Evolutionary conservation across 805 yeast genomes (phyloP), one percentile per base, ranked within the genome.

Genomic region (Priceomyces castillae): DNA sequence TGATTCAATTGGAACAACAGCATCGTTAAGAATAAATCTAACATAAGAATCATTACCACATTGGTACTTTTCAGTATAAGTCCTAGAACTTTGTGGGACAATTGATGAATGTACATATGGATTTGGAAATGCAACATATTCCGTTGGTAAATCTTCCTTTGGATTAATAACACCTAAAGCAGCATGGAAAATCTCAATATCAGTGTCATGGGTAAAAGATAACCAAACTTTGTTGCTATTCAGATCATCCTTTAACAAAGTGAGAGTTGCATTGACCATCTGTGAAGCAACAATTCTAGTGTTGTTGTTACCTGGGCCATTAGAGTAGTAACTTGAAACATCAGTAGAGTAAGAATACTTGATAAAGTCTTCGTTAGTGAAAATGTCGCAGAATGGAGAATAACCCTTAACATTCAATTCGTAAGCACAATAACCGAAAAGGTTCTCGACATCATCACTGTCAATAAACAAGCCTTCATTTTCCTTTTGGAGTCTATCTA

Each of bases 161-260:
- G 77, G 69, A 48, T 69, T 66, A 44, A 74, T 47, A 49, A 86
- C 58, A 6, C 88, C 90, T 38, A 86, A 62, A 2, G 92, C 86
- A 22, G 86, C 68, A 52, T 82, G 65, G 52, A 74, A 81, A 34
- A 82, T 68, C 48, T 80, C 69, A 34, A 86, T 62, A 48, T 83
- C 84, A 30, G 84, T 76, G 58, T 88, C 95, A 56, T 88, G 95
- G 12, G 87, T 73, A 67, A 86, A 83, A 50, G 81, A 84, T 51
- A 85, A 70, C 71, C 83, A 82, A 37, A 85, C 68, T 43, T 76
- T 82, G 46, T 73, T 75, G 7, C 58, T 55, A 30, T 77, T 76
- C 42, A 47, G 37, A 16, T 58, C 59, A 35, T 75, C 73, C 46
- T 69, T 61, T 49, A 82, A 65, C 45, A 76, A 68, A n/a, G 71